A percentile compares a stretch with the other conserved stretches of the same genome.
Evolutionary conservation across 2,329 filamentous ascomycete species (phyloP).

Genomic region (Fusarium sp.): DNA sequence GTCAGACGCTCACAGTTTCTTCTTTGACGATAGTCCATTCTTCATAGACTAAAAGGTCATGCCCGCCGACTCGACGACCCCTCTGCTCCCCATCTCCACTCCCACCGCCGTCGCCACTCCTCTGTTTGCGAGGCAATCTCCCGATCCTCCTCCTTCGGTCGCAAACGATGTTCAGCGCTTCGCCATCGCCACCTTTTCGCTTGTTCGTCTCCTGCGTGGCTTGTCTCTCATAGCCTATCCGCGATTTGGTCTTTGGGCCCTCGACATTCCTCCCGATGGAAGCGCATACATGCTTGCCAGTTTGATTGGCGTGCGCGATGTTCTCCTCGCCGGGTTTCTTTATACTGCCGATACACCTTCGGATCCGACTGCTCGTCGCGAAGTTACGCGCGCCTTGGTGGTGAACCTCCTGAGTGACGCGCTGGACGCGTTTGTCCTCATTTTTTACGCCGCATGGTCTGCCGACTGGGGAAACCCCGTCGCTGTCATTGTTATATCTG

Average conservation of each 20-base stretch:
- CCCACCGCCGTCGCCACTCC: conserved; percentile 36
- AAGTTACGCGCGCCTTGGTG: conserved; percentile 47
- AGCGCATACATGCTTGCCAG: conserved; percentile 47
- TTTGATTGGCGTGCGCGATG: conserved; percentile 48
- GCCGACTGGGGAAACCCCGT: conserved; percentile 46
- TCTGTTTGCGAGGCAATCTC: conserved; percentile 2
- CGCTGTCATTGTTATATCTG: conserved; percentile 45
- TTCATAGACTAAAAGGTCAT: conserved; percentile 25
- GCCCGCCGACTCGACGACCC: conserved; percentile 35
- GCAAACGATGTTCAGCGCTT: conserved; percentile 36
- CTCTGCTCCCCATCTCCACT: conserved; percentile 43
- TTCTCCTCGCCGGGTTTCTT: conserved; percentile 47
- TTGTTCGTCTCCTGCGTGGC: conserved; percentile 46
- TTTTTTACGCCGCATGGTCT: conserved; percentile 50
- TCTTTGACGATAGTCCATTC: background rate
- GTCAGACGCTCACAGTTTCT: background rate
- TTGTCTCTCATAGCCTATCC: conserved; percentile 45
- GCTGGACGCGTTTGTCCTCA: conserved; percentile 50
- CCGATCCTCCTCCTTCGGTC: conserved; percentile 17
- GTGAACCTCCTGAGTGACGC: conserved; percentile 49
- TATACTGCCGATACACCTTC: conserved; percentile 39
- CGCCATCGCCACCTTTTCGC: conserved; percentile 41
- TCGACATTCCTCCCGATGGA: conserved; percentile 45
- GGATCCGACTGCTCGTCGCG: conserved; percentile 36
- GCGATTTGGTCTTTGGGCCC: conserved; percentile 45